Base-by-base conservation (phyloP, 2,329 filamentous ascomycete species). In the Sarocladiaceae sp. region DNA sequence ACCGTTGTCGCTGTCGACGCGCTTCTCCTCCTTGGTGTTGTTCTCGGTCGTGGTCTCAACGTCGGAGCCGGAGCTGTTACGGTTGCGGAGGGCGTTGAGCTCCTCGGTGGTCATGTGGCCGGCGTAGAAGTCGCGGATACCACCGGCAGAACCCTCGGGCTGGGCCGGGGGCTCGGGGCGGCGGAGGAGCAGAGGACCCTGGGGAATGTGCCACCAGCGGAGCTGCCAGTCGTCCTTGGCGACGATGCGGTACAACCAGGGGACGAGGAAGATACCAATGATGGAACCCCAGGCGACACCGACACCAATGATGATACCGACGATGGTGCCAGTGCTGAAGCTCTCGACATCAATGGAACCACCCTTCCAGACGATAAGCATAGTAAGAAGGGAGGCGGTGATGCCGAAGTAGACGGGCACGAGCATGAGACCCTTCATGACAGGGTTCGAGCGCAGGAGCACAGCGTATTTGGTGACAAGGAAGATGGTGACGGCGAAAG, bases 181-280 rank as follows among this genome's bases (percentile, higher is more conserved):
- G 15, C 65, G 64, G 49, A 80, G 73, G 10, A 83, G 72, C 0
- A 82, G 63, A 26, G 77, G 80, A 0, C 81, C 82, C 13, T 73
- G 63, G 55, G 74, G 58, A 52, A 84, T 68, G 54, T 84, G 72
- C 62, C 72, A 84, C 64, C 72, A 66, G 56, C 75, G 75, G 54
- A 87, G 68, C 60, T 80, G 66, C 78, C 81, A 78, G 67, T 87
- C 82, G 57, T 84, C 73, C 66, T 76, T 67, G 65, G 85, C 66
- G 57, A 87, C 71, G 39, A 77, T 71, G 53, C 78, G 74, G 64
- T 83, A 77, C 53, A 85, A 61, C 70, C 77, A 85, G 2, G 82
- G 81, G 17, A 83, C 71, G 54, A 85, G 74, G 65, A 82, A 82
- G 54, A 78, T 53, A 52, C 62, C 62, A 53, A 80, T 65, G 12